Base-by-base conservation (phyloP, 139 green algal species). In the Chlorella sp. region DNA sequence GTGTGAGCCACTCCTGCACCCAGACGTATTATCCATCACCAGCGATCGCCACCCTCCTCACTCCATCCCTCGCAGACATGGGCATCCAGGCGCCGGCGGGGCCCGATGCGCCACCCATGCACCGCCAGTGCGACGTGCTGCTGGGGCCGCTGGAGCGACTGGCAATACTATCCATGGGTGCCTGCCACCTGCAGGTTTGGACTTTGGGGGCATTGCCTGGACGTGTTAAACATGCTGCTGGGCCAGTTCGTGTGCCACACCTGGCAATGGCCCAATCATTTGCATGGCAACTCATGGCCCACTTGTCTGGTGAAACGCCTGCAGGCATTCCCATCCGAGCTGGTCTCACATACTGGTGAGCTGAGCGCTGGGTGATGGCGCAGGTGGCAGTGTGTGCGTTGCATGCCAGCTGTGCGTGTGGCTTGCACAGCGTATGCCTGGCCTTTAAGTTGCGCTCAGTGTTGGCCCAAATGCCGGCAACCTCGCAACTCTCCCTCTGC, bases 41-140 rank as follows among this genome's bases (percentile, higher is more conserved):
- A n/a, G 9, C 56, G 30, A 20, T 24, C 22, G 22, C 56, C 56
- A 32, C 9, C 46, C 34, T 28, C 68, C 46, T 1, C 16, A 20
- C 36, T 28, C 68, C 9, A 34, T 34, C 13, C 34, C 34, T 16
- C 68, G 19, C 77, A 83, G 77, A 83, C 77, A 83, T 83, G 77
- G 77, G 58, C 77, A 83, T 83, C 58, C 77, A 83, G 60, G 77
- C 77, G 16, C 77, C 77, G 30, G 16, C 77, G 51, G 51, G 51
- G 28, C 60, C 77, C 60, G 77, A 83, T 13, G 32, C 73, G 58
- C 38, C 65, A 1, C 77, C 77, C 60, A 73, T 83, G 77, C 77
- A 83, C 77, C 77, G 77, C 60, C 77, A 83, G 77, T 83, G 77
- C 60, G 77, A 83, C 38, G 51, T 58, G 60, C 77, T 83, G 77